phyloP scores from a whole-genome alignment of 1,284 basidiomycete genomes.

The Ceratobasidium sp. region DNA sequence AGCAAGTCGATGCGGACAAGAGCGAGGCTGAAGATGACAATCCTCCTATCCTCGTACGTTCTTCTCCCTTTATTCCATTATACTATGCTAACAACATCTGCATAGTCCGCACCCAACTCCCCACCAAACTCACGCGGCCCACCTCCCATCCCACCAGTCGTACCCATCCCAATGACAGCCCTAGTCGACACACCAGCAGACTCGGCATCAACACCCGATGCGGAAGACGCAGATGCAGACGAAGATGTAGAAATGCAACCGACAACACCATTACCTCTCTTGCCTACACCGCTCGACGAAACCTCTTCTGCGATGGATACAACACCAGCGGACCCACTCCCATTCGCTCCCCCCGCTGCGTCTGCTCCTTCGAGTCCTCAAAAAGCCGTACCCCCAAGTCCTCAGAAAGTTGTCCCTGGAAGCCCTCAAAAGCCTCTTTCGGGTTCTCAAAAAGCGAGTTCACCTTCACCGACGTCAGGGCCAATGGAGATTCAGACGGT shows the following conservation, averaged over 20 bases:
- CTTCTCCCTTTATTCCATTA: background rate
- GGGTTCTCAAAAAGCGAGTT: background rate
- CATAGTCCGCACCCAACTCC: too few relatives aligned
- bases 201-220: background rate
- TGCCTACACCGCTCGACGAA: background rate
- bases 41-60: background rate
- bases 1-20: background rate
- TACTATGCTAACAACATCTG: too few relatives aligned
- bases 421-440: background rate
- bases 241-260: slow-evolving; percentile 24
- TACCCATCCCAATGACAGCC: background rate
- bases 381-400: background rate
- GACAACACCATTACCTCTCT: background rate
- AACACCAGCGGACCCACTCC: slow-evolving; percentile 16
- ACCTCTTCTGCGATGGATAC: background rate
- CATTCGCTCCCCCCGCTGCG: slow-evolving; percentile 33
- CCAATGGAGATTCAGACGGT: background rate
- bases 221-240: slow-evolving; percentile 16
- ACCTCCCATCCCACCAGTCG: background rate
- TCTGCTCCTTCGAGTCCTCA: background rate
- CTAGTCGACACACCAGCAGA: background rate
- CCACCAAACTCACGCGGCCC: background rate
- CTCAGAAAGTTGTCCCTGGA: background rate
- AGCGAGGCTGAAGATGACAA: background rate
- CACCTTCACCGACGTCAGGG: background rate